Evolutionary conservation across 345 rosid species (phyloP), one percentile per base, ranked within the genome.

Genomic region (sweet orange (Citrus sinensis)): DNA sequence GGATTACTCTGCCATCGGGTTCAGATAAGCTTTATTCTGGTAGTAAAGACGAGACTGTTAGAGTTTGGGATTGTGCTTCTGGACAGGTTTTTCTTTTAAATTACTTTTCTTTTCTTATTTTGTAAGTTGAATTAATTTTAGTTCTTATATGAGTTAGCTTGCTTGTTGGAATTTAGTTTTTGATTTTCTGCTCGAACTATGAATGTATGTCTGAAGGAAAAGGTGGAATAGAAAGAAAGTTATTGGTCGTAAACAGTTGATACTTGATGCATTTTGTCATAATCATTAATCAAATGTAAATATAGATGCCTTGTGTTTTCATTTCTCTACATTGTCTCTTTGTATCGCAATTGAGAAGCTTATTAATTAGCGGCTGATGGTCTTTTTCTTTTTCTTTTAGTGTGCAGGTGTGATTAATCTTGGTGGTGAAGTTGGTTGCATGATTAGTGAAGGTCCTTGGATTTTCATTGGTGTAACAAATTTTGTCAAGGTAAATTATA

Each of bases 401-500:
- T 97, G 98, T 85, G 77, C 80, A 77, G 85, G 83, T 66, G 92
- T 89, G 42, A 59, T 87, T 72, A 86, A 83, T 82, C 88, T 93
- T 82, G 97, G 96, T 61, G 97, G 94, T 67, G 98, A 97, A 82
- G 89, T 94, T 71, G 98, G 98, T 42, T 97, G 98, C 88, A 86
- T 97, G 89, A 88, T 97, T 64, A 93, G 80, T 82, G 99, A 94
- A 91, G 97, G 97, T 75, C 97, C 98, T 7, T 94, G 99, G 98
- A 83, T 97, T 54, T 93, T 97, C 83, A 90, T 93, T 82, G 98
- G 99, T 76, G 63, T 93, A 81, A 95, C 92, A 55, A 91, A 94
- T 92, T 54, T 87, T 82, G 90, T 97, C 49, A 97, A 93, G 99
- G 99, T 87, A 85, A 67, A 34, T 73, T 39, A 20, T 29, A 8